A percentile compares a stretch with the other conserved stretches of the same genome.
phyloP scores from a whole-genome alignment of 2,329 filamentous ascomycete genomes.

The Albophoma yamanashiensis region DNA sequence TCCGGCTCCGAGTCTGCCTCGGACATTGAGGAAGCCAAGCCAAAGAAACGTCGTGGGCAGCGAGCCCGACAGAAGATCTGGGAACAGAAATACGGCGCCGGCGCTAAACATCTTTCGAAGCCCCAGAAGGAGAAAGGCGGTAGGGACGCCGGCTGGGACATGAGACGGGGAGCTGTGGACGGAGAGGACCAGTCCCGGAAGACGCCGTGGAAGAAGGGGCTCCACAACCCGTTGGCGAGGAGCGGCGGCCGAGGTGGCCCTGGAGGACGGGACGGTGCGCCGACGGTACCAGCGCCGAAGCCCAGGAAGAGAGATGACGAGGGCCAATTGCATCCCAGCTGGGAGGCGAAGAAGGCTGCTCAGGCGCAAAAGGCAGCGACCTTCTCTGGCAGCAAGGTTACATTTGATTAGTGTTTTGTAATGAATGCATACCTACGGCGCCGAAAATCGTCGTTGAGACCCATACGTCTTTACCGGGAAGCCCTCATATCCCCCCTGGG shows the following conservation, averaged over 20 bases:
- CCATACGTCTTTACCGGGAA: background rate
- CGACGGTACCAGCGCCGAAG: constrained; percentile 14
- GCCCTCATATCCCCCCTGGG: background rate
- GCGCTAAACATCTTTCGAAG: constrained; percentile 54
- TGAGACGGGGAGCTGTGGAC: constrained; percentile 42
- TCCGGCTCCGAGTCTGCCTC: constrained; percentile 64
- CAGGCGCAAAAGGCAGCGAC: constrained; percentile 8
- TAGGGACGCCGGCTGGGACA: constrained; percentile 46
- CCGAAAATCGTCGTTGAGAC: background rate
- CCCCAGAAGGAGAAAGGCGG: constrained; percentile 17
- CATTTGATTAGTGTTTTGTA: constrained; percentile 10
- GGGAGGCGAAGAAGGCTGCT: constrained; percentile 13
- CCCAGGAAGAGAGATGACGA: constrained; percentile 33
- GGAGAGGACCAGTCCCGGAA: constrained; percentile 21
- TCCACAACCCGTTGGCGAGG: constrained; percentile 23
- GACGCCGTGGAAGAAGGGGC: constrained; percentile 44
- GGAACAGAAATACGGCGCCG: constrained; percentile 67
- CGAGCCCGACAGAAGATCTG: constrained; percentile 67
- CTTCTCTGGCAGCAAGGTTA: constrained; percentile 13
- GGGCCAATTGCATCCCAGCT: constrained; percentile 39
- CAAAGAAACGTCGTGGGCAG: constrained; percentile 69
- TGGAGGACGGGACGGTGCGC: constrained; percentile 2
- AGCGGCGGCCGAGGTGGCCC: constrained; percentile 3
- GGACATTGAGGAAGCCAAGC: constrained; percentile 50
- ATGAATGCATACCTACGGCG: background rate